Evolutionary conservation across 192 early-diverging fungal genomes (phyloP).

Genomic region (Mortierella alpina): DNA sequence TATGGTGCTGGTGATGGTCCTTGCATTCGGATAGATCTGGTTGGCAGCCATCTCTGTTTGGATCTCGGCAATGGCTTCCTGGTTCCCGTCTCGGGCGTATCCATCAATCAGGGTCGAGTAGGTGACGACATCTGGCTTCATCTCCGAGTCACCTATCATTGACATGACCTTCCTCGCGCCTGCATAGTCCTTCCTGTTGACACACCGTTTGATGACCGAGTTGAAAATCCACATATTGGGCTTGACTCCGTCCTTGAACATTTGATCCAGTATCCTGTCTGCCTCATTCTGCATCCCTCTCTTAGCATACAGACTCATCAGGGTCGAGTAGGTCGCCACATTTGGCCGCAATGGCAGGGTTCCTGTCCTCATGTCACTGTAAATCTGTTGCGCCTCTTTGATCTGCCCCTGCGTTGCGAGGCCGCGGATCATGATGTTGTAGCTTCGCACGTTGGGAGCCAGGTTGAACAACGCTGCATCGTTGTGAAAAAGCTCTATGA

Average conservation of each 20-base stretch:
- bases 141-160: constrained; percentile 14
- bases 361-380: constrained; percentile 27
- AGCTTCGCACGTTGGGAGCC: constrained; percentile 11
- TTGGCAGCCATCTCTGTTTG: constrained; percentile 40
- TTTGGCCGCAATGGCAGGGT: constrained; percentile 7
- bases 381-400: constrained; percentile 19
- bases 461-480: not conserved
- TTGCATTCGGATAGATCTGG: constrained; percentile 32
- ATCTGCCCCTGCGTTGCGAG: constrained; percentile 1
- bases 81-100: constrained; percentile 33
- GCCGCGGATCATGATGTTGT: constrained; percentile 48
- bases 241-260: constrained; percentile 33
- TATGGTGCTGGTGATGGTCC: constrained; percentile 43
- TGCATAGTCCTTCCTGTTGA: constrained; percentile 21
- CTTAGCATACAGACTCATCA: constrained; percentile 31
- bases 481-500: constrained; percentile 21
- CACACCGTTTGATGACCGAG: constrained; percentile 29
- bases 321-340: constrained; percentile 37
- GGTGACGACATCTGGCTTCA: constrained; percentile 43
- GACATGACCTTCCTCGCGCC: constrained; percentile 22
- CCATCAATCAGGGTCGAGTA: constrained; percentile 49
- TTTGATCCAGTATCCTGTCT: constrained; percentile 30
- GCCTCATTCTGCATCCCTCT: constrained; percentile 18
- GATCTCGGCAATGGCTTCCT: constrained; percentile 40
- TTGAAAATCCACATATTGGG: constrained; percentile 52